Evolutionary conservation across 768 basidiomycete genomes (phyloP).

Genomic region (Kwoniella sp.): DNA sequence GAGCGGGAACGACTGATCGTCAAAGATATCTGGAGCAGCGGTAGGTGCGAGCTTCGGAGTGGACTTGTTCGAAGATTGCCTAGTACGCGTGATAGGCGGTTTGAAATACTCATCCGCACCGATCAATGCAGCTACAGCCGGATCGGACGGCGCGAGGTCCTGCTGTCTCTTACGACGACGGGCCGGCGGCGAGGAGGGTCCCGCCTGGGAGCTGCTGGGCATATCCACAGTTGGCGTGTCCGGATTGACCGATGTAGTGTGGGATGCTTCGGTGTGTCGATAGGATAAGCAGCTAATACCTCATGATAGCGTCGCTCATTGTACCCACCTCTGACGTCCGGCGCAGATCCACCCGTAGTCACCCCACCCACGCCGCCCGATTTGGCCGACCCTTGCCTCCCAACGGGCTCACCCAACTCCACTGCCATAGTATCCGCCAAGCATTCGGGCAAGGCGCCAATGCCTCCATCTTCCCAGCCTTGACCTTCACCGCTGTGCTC

Average conservation of each 20-base stretch:
- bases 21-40: constrained; percentile 13
- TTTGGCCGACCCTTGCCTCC: constrained; percentile 32
- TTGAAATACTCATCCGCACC: constrained; percentile 1
- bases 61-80: constrained; percentile 8
- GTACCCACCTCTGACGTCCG: constrained; percentile 11
- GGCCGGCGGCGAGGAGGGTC: constrained; percentile 17
- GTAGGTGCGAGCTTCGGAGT: neutral
- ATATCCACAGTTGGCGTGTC: constrained; percentile 35
- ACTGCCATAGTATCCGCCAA: constrained; percentile 59
- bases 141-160: constrained; percentile 21
- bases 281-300: neutral
- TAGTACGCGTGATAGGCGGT: constrained; percentile 6
- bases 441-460: constrained; percentile 69
- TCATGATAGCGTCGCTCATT: neutral
- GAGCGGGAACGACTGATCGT: constrained; percentile 14
- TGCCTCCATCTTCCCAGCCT: constrained; percentile 58
- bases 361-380: neutral
- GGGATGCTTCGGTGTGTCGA: neutral
- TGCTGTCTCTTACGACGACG: constrained; percentile 27
- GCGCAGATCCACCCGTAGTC: neutral
- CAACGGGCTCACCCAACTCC: constrained; percentile 68
- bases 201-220: constrained; percentile 16
- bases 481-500: constrained; percentile 18
- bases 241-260: constrained; percentile 15
- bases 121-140: neutral